phyloP scores from a whole-genome alignment of 1,284 basidiomycete genomes.

The Cerioporus squamosus region DNA sequence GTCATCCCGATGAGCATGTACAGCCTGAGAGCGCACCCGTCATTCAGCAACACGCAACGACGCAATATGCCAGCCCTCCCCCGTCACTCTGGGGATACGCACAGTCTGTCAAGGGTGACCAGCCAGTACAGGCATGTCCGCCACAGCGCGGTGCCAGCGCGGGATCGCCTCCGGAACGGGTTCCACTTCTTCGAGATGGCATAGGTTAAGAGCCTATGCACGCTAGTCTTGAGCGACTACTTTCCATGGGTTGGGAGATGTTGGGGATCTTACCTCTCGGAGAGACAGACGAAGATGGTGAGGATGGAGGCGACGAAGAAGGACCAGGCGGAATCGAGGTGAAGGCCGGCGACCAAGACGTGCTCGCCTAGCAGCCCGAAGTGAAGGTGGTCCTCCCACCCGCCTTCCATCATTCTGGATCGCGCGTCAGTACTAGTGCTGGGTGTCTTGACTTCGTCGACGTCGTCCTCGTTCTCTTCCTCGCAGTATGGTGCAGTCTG shows the following conservation, averaged over 20 bases:
- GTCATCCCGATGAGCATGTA: slow-evolving; percentile 79
- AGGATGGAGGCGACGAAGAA: slow-evolving; percentile 50
- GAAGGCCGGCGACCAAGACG: slow-evolving; percentile 57
- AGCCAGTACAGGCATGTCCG: slow-evolving; percentile 57
- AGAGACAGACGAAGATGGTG: slow-evolving; percentile 51
- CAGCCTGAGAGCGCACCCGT: slow-evolving; percentile 40
- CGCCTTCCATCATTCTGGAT: slow-evolving; percentile 38
- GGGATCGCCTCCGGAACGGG: slow-evolving; percentile 43
- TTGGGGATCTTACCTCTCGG: slow-evolving; percentile 54
- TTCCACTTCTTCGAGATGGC: slow-evolving; percentile 50
- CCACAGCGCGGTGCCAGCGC: slow-evolving; percentile 53
- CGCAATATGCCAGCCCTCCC: not conserved
- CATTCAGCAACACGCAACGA: slow-evolving; percentile 1
- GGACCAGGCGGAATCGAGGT: slow-evolving; percentile 50
- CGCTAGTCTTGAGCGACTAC: too few relatives aligned
- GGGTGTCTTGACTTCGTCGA: too few relatives aligned
- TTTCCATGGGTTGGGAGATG: not conserved
- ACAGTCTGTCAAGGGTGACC: slow-evolving; percentile 64
- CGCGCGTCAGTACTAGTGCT: not conserved
- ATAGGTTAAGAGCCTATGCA: slow-evolving; percentile 52
- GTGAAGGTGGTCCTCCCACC: slow-evolving; percentile 54
- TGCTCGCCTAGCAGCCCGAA: slow-evolving; percentile 58
- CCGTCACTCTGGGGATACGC: slow-evolving; percentile 31
- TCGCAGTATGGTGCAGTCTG: too few relatives aligned
- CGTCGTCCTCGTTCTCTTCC: too few relatives aligned